phyloP scores from a whole-genome alignment of 495 filamentous ascomycete species.

The Xylaria longipes region DNA sequence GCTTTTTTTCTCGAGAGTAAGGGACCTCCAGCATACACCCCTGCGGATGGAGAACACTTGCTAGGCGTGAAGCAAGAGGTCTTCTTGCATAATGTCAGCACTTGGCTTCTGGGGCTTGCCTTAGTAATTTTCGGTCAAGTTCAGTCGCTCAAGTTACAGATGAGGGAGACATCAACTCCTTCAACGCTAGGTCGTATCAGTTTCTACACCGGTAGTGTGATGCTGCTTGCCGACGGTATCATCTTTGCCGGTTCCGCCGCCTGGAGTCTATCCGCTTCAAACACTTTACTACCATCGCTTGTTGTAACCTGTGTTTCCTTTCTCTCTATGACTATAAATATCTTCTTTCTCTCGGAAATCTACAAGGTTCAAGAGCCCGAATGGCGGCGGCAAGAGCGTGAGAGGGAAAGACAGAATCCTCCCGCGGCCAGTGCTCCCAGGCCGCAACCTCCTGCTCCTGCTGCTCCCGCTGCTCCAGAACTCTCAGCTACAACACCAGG shows the following conservation, averaged over 20 bases:
- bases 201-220: conserved; percentile 82
- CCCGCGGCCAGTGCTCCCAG: conserved; percentile 24
- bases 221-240: conserved; percentile 85
- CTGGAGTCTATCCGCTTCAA: conserved; percentile 67
- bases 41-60: conserved; percentile 70
- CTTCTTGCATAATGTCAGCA: conserved; percentile 68
- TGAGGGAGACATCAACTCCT: conserved; percentile 92
- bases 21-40: conserved; percentile 73
- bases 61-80: conserved; percentile 80
- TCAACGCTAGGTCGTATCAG: conserved; percentile 91
- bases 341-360: conserved; percentile 86
- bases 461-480: conserved; percentile 42
- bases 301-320: conserved; percentile 77
- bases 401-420: conserved; percentile 48
- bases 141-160: conserved; percentile 77
- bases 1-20: conserved; percentile 90
- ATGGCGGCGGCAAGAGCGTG: conserved; percentile 63
- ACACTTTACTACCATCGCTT: conserved; percentile 72
- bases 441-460: conserved; percentile 35
- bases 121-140: conserved; percentile 72
- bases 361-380: conserved; percentile 88
- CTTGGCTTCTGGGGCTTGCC: conserved; percentile 71
- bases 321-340: conserved; percentile 67
- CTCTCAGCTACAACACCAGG: conserved; percentile 36
- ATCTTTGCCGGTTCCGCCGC: conserved; percentile 65